Evolutionary conservation across 441 rosid species (phyloP), one percentile per base, ranked within the genome.

Genomic region (Sinapis alba): DNA sequence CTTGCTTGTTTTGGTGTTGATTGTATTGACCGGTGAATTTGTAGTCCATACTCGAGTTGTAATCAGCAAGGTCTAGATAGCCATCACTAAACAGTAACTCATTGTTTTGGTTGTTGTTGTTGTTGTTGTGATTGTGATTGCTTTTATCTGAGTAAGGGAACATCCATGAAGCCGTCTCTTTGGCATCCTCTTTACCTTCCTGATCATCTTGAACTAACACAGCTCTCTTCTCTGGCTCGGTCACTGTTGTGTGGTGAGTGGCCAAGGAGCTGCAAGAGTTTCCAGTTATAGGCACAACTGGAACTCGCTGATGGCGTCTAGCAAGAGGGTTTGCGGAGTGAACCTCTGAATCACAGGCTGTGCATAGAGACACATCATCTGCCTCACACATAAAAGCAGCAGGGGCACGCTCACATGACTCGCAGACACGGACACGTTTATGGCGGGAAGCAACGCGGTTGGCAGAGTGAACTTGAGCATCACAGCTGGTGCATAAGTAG

Each of bases 261-360:
- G 60, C 75, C 8, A 34, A 65, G 28, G 80, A 56, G 10, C 80
- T 82, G 66, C 47, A 74, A 2, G 71, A 70, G 75, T 81, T 74
- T 13, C 92, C 91, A 67, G n/a, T 62, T 66, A 16, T 11, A 3
- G 98, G 93, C 24, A 79, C 86, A 67, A 91, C 76, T 1, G 95
- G 91, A 32, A 93, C 85, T 7, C 98, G 89, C 15, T 85, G 92
- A 84, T 95, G 99, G 82, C 98, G 96, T 76, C 93, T 85, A 3
- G 99, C 95, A 2, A 95, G 91, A 0, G 97, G 94, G 80, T 93
- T 95, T 30, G 99, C 98, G 0, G 98, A 90, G 75, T 95, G 99
- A 80, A 95, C 89, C n/a, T 87, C 96, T 7, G 89, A 83, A 45
- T 95, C 99, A 36, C 99, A 95, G 64, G 88, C 71, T 6, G 80